Conservation (phyloP, 441 rosid species). For the Gossypium aridum region DNA sequence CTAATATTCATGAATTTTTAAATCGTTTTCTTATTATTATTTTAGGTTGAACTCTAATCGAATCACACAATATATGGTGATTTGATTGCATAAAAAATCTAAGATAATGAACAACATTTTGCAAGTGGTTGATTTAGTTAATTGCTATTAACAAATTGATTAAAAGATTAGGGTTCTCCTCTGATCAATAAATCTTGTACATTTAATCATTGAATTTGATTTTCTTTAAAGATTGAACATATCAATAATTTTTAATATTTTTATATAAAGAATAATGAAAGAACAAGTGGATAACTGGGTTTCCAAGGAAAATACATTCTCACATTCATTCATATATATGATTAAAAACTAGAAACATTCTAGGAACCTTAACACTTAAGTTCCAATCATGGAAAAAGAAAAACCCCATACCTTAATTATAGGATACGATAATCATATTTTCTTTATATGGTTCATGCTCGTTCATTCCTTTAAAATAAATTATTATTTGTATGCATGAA, state of each 20-base stretch:
- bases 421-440: neutral
- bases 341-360: neutral
- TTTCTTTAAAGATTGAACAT: too few relatives aligned
- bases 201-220: too few relatives aligned
- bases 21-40: neutral
- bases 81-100: neutral
- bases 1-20: neutral
- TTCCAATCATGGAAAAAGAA: neutral
- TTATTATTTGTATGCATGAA: neutral
- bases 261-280: too few relatives aligned
- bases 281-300: too few relatives aligned
- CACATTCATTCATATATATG: neutral
- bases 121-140: neutral
- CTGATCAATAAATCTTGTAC: too few relatives aligned
- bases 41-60: neutral
- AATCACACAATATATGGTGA: neutral
- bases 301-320: too few relatives aligned
- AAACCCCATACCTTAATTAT: neutral
- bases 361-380: neutral
- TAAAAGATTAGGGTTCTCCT: too few relatives aligned
- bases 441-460: neutral
- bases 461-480: neutral
- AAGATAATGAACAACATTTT: neutral
- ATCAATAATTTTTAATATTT: too few relatives aligned
- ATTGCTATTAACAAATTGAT: neutral